Conservation (phyloP, 257 asterid species). For the Eustoma russellianum region DNA sequence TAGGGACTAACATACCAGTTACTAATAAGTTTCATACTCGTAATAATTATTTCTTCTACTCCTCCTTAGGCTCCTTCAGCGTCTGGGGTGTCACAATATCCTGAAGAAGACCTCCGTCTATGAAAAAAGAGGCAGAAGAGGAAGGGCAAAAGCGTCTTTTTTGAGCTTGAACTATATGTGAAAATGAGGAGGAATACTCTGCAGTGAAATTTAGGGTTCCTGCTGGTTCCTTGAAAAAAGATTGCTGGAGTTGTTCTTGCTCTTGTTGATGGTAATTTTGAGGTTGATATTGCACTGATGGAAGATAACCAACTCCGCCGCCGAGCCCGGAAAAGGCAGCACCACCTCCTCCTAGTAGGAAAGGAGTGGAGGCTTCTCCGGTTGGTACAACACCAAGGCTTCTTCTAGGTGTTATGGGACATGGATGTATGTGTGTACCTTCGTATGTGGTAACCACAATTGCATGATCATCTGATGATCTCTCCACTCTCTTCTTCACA, state of each 20-base stretch:
- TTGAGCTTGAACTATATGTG: slow-evolving; percentile 2
- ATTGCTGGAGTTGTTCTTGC: neutral
- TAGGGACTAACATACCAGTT: no score
- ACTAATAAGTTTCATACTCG: no score
- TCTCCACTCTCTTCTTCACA: slow-evolving; percentile 79
- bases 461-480: slow-evolving; percentile 44
- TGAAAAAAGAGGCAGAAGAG: slow-evolving; percentile 11
- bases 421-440: slow-evolving; percentile 70
- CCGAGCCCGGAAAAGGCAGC: neutral
- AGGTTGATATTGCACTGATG: slow-evolving; percentile 10
- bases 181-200: neutral
- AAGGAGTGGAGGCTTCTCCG: slow-evolving; percentile 5
- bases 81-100: slow-evolving; percentile 39
- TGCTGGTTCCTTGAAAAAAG: slow-evolving; percentile 10
- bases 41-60: no score
- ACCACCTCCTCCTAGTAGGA: neutral
- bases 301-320: slow-evolving; percentile 7
- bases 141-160: slow-evolving; percentile 19
- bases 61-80: slow-evolving; percentile 14
- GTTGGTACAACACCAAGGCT: slow-evolving; percentile 5
- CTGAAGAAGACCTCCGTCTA: slow-evolving; percentile 46
- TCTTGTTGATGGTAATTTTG: slow-evolving; percentile 10
- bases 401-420: slow-evolving; percentile 34
- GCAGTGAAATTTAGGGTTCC: neutral
- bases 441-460: slow-evolving; percentile 68